Evolutionary conservation across 202 grass and related monocot genomes (phyloP), one percentile per base, ranked within the genome.

Genomic region (Zoysia matrella): DNA sequence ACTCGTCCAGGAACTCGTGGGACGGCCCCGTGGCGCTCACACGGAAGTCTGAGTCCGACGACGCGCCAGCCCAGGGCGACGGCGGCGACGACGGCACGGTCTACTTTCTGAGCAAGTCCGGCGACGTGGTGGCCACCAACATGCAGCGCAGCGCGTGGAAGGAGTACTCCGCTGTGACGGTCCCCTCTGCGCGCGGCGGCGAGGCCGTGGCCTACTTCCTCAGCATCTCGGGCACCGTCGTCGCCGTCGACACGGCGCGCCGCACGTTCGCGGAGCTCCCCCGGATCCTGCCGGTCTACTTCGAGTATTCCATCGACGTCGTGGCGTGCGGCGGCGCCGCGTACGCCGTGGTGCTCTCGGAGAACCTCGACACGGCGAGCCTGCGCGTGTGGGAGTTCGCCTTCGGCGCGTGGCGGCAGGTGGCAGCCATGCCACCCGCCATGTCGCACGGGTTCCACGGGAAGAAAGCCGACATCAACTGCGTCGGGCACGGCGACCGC

Each of bases 91-190:
- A 91, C 47, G 73, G 61, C 41, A 87, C 80, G 43, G 82, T 98
- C 8, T 98, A 95, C 84, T 93, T 95, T 47, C 87, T 95, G 5
- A 95, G 90, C 83, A 93, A 93, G 86, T 76, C 95, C 15, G 95
- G 95, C 50, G 92, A 98, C 73, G 90, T 98, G 47, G 90, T 98
- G 11, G 15, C 95, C 55, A 91, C 90, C 60, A 94, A 90, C 87
- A 95, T 93, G 95, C 92, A 98, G 75, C 89, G 89, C 22, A 98
- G 89, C 82, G 84, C 92, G 6, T 90, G 80, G 2, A 95, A 93
- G 87, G 92, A 93, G 85, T 95, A 87, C 80, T 98, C 92, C 5
- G 83, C 95, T 1, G 92, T 90, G 77, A 66, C 81, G 47, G 77
- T 79, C 1, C 65, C 77, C 12, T 83, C 83, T 11, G 5, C 67